phyloP scores from a whole-genome alignment of 2,329 filamentous ascomycete genomes.

The Exserohilum turcica region DNA sequence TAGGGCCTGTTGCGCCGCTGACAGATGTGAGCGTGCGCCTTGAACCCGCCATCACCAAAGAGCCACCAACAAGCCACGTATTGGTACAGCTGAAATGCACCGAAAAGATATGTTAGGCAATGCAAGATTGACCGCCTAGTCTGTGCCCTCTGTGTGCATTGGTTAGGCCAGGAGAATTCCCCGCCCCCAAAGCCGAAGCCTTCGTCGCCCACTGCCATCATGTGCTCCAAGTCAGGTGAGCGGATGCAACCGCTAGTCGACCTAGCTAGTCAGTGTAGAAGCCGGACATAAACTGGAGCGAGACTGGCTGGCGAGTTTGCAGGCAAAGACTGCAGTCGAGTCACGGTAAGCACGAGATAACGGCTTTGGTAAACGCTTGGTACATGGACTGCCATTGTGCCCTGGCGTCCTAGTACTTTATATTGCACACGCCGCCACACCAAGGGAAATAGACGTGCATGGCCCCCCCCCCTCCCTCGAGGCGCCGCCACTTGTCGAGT shows the following conservation, averaged over 20 bases:
- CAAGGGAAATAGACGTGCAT: slow-evolving; percentile 63
- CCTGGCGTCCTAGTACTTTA: slow-evolving; percentile 65
- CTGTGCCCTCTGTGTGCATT: slow-evolving; percentile 56
- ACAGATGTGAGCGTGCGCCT: slow-evolving; percentile 51
- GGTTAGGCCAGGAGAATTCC: slow-evolving; percentile 56
- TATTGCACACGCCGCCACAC: slow-evolving; percentile 58
- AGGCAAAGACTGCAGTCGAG: slow-evolving; percentile 66
- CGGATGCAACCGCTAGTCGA: slow-evolving; percentile 68
- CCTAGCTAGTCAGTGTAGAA: slow-evolving; percentile 65
- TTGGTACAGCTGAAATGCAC: slow-evolving; percentile 60
- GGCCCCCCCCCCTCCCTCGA: too few relatives aligned
- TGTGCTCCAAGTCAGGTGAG: slow-evolving; percentile 63
- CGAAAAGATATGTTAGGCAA: slow-evolving; percentile 63
- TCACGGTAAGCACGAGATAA: slow-evolving; percentile 66
- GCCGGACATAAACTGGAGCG: slow-evolving; percentile 65
- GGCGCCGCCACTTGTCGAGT: slow-evolving; percentile 73
- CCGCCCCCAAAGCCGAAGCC: slow-evolving; percentile 58
- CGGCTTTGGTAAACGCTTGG: slow-evolving; percentile 63
- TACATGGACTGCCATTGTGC: slow-evolving; percentile 58
- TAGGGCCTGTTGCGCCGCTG: slow-evolving; percentile 47
- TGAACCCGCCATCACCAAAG: slow-evolving; percentile 55
- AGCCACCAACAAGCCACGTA: slow-evolving; percentile 44
- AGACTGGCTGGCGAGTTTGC: slow-evolving; percentile 72
- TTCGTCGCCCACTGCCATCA: slow-evolving; percentile 69
- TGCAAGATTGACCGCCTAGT: slow-evolving; percentile 58